Evolutionary conservation across 2,329 filamentous ascomycete species (phyloP).

Genomic region (Aspergillus arachidicola): DNA sequence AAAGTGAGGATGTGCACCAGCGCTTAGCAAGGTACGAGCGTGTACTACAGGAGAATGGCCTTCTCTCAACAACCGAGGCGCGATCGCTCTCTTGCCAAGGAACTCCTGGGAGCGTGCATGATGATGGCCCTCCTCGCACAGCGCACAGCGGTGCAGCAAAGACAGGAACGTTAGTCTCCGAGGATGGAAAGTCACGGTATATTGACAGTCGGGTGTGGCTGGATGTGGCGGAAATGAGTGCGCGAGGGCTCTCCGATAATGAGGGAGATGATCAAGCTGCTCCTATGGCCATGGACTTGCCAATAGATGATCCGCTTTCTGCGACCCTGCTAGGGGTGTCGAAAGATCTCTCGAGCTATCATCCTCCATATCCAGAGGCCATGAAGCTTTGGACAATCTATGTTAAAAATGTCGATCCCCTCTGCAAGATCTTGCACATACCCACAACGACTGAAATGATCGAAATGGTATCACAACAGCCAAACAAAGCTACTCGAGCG

Average conservation of each 20-base stretch:
- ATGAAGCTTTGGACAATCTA: constrained; percentile 75
- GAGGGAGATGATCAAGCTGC: constrained; percentile 12
- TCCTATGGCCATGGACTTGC: neutral
- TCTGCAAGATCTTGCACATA: constrained; percentile 72
- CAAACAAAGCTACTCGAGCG: constrained; percentile 29
- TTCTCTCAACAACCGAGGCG: constrained; percentile 11
- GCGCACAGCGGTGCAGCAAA: neutral
- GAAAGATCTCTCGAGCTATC: constrained; percentile 28
- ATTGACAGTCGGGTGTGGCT: constrained; percentile 40
- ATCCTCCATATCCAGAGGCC: constrained; percentile 43
- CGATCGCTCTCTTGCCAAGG: neutral
- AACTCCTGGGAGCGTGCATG: neutral
- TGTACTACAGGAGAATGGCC: constrained; percentile 37
- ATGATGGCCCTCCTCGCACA: neutral
- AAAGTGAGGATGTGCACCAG: constrained; percentile 34
- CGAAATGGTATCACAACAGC: constrained; percentile 57
- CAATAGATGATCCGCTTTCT: neutral
- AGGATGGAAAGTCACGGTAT: constrained; percentile 44
- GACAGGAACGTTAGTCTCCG: constrained; percentile 11
- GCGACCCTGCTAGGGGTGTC: neutral
- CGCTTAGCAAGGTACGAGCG: constrained; percentile 44
- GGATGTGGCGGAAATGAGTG: constrained; percentile 28
- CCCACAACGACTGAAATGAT: constrained; percentile 69
- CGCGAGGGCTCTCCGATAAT: constrained; percentile 27
- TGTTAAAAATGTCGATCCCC: constrained; percentile 72